Evolutionary conservation across 495 filamentous ascomycete genomes (phyloP).

Genomic region (Venustampulla echinocandica): DNA sequence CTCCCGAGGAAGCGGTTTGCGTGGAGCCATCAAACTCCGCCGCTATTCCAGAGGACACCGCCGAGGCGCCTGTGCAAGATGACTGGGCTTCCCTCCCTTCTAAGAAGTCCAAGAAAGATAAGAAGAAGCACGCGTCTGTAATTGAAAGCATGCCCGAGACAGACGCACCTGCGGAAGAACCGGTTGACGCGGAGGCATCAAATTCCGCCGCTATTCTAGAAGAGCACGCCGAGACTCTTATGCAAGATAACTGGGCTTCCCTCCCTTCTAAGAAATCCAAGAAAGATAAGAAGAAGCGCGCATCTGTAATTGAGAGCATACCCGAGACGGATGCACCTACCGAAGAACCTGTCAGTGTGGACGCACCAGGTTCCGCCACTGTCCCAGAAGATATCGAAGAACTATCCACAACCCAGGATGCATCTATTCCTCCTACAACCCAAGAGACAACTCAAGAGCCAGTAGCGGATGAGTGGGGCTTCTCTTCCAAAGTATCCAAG

Average conservation of each 20-base stretch:
- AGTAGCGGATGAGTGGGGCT: conserved; percentile 2
- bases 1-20: background rate
- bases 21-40: background rate
- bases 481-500: conserved; percentile 22
- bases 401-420: background rate
- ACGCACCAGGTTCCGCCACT: background rate
- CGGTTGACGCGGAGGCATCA: background rate
- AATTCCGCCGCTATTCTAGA: background rate
- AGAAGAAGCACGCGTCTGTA: conserved; percentile 2
- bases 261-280: conserved; percentile 4
- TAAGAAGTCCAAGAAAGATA: conserved; percentile 5
- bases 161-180: background rate
- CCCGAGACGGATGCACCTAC: background rate
- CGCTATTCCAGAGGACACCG: no score
- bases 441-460: background rate
- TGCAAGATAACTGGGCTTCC: background rate
- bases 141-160: background rate
- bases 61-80: background rate
- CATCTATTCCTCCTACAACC: background rate
- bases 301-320: background rate
- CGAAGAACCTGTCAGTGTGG: background rate
- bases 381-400: background rate
- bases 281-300: conserved; percentile 7
- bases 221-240: background rate
- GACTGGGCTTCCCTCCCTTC: background rate